These are phyloP conservation scores for Candida fluviatilis DNA, from an alignment of 805 yeast genomes.

Conservation along the genomic window DNA sequence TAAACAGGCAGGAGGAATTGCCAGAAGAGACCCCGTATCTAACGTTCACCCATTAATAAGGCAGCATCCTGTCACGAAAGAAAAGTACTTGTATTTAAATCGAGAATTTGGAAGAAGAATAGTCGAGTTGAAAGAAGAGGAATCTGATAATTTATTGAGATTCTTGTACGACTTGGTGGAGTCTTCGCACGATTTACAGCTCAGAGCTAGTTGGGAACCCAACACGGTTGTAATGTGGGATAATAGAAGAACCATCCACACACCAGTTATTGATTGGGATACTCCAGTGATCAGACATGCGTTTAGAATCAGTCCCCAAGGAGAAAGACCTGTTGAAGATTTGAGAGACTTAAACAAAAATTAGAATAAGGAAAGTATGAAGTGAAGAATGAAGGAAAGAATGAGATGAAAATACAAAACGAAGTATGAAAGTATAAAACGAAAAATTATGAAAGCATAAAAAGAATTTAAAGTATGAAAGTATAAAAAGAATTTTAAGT, in stretches of 20 bases:
- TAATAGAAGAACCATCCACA: slow-evolving; percentile 30
- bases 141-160: slow-evolving; percentile 25
- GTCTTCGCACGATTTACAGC: slow-evolving; percentile 30
- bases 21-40: slow-evolving; percentile 29
- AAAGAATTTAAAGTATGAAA: too few species aligned
- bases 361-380: neutral
- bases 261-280: slow-evolving; percentile 34
- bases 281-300: slow-evolving; percentile 34
- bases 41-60: slow-evolving; percentile 33
- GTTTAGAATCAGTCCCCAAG: slow-evolving; percentile 33
- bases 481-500: too few species aligned
- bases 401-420: neutral
- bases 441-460: too few species aligned
- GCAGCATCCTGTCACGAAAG: slow-evolving; percentile 31
- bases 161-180: slow-evolving; percentile 32
- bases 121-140: slow-evolving; percentile 33
- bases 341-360: slow-evolving; percentile 24
- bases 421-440: too few species aligned
- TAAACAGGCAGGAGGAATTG: slow-evolving; percentile 27
- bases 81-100: slow-evolving; percentile 28
- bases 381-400: neutral
- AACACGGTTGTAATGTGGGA: slow-evolving; percentile 36
- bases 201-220: slow-evolving; percentile 35
- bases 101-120: slow-evolving; percentile 31
- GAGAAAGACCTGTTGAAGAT: slow-evolving; percentile 34